Percentiles rank a stretch among this genome's conserved stretches.
Evolutionary conservation across 1,284 basidiomycete species (phyloP).

Genomic region (Blastosporella zonata): DNA sequence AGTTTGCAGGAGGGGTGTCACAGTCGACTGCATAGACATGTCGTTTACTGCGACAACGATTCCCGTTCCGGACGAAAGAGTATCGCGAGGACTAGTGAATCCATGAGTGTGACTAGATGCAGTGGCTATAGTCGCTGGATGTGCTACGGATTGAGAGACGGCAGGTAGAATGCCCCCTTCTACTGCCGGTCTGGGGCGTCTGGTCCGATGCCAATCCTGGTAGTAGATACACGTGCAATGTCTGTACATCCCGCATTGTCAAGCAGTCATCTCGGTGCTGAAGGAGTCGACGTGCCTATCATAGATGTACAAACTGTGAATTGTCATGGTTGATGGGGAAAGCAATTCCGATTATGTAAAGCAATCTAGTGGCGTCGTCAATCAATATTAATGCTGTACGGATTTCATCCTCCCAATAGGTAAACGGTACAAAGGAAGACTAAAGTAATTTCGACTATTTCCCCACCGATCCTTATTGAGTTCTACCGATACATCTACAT

Average conservation of each 20-base stretch:
- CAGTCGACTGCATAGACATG: constrained; percentile 34
- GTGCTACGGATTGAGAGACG: constrained; percentile 64
- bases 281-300: constrained; percentile 59
- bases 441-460: constrained; percentile 70
- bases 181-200: constrained; percentile 65
- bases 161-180: constrained; percentile 72
- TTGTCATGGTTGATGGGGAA: constrained; percentile 54
- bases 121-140: constrained; percentile 30
- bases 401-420: constrained; percentile 49
- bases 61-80: constrained; percentile 57
- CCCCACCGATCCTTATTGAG: constrained; percentile 61
- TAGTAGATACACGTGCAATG: constrained; percentile 92
- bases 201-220: constrained; percentile 88
- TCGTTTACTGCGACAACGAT: constrained; percentile 68
- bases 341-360: constrained; percentile 13
- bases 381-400: constrained; percentile 5
- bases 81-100: constrained; percentile 59
- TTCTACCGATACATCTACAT: constrained; percentile 56
- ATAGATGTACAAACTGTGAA: constrained; percentile 87
- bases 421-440: constrained; percentile 61
- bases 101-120: constrained; percentile 32
- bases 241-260: constrained; percentile 39
- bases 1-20: constrained; percentile 35
- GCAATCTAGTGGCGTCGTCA: constrained; percentile 39
- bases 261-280: constrained; percentile 4